phyloP scores from a whole-genome alignment of 1,139 yeast genomes.

The Suhomyces taliae region DNA sequence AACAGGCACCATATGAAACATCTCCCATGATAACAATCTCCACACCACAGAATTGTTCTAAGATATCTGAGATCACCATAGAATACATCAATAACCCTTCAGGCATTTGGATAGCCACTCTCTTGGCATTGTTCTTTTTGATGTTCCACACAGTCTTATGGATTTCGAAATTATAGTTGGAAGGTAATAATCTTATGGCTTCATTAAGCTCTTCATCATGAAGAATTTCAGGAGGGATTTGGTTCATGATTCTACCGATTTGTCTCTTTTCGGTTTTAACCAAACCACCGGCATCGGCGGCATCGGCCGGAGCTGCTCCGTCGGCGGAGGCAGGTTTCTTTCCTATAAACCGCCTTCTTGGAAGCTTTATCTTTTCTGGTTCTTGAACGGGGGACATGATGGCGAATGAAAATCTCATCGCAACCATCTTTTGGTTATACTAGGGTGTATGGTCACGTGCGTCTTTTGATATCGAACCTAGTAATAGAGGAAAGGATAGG shows the following conservation, averaged over 20 bases:
- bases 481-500: too few relatives aligned
- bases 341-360: slow-evolving; percentile 39
- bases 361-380: slow-evolving; percentile 8
- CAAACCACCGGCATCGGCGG: slow-evolving; percentile 8
- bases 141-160: slow-evolving; percentile 96
- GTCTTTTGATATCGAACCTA: too few relatives aligned
- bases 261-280: slow-evolving; percentile 33
- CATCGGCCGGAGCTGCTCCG: slow-evolving; percentile 9
- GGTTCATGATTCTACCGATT: slow-evolving; percentile 68
- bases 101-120: slow-evolving; percentile 95
- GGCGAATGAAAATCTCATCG: slow-evolving; percentile 1
- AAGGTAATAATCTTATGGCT: slow-evolving; percentile 78
- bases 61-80: slow-evolving; percentile 79
- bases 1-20: slow-evolving; percentile 97
- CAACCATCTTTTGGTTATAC: neutral
- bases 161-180: slow-evolving; percentile 91
- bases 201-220: slow-evolving; percentile 76
- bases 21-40: slow-evolving; percentile 98
- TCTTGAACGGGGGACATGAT: slow-evolving; percentile 6
- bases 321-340: slow-evolving; percentile 16
- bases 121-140: slow-evolving; percentile 63
- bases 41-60: slow-evolving; percentile 85
- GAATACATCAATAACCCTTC: slow-evolving; percentile 92
- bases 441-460: neutral
- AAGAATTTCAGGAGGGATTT: slow-evolving; percentile 86